A percentile compares a stretch with the other conserved stretches of the same genome.
Evolutionary conservation across 768 basidiomycete species (phyloP).

Genomic region (Baorangia bicolor): DNA sequence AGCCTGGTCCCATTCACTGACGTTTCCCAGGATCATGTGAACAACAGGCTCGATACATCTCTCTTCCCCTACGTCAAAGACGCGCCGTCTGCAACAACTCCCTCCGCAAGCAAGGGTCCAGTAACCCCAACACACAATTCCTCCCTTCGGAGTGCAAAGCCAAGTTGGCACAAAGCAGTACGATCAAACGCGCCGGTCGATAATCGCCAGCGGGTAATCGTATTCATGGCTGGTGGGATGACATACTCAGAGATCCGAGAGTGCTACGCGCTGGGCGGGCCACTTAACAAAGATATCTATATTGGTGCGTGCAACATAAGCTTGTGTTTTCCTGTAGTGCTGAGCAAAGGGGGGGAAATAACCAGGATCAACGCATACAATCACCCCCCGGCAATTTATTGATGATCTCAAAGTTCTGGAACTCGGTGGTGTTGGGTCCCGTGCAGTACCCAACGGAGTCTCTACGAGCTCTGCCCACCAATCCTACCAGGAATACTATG

Average conservation of each 20-base stretch:
- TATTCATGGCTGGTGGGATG: constrained; percentile 94
- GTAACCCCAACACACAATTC: constrained; percentile 53
- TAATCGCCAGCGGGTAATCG: constrained; percentile 72
- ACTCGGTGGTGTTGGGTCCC: constrained; percentile 81
- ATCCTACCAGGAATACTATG: constrained; percentile 74
- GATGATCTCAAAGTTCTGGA: constrained; percentile 88
- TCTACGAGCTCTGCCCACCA: constrained; percentile 46
- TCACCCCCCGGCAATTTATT: constrained; percentile 81
- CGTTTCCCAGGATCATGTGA: constrained; percentile 69
- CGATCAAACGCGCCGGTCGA: constrained; percentile 50
- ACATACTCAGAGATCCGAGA: constrained; percentile 95
- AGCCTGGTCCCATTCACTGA: neutral
- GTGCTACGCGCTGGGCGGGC: constrained; percentile 73
- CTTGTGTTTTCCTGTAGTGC: constrained; percentile 39
- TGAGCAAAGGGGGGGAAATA: neutral
- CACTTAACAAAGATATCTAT: constrained; percentile 83
- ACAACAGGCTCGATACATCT: constrained; percentile 70
- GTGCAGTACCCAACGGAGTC: constrained; percentile 67
- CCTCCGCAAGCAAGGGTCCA: constrained; percentile 46
- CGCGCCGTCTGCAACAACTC: constrained; percentile 52
- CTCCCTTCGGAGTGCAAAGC: constrained; percentile 86
- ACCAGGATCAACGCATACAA: constrained; percentile 84
- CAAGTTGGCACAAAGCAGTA: constrained; percentile 83
- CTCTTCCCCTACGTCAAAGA: constrained; percentile 92
- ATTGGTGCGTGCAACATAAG: constrained; percentile 62